Conservation (phyloP, 352 stramenopile genomes). For the Pythium aquatile region DNA sequence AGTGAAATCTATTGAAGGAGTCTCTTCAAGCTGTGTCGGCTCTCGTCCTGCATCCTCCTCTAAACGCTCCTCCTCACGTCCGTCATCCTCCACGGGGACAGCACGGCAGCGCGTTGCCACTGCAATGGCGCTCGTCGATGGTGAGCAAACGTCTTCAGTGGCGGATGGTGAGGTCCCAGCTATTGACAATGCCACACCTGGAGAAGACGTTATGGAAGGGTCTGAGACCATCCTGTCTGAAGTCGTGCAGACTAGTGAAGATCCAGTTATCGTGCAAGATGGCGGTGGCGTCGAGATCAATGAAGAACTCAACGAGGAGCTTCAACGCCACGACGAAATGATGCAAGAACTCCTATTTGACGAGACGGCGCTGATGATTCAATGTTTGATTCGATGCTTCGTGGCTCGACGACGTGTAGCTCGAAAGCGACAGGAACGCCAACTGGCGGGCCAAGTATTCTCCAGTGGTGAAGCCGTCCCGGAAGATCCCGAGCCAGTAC, state of each 20-base stretch:
- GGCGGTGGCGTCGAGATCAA: background rate
- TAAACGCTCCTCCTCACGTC: background rate
- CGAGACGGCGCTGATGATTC: constrained; percentile 33
- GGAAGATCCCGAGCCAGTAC: background rate
- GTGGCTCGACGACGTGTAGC: constrained; percentile 31
- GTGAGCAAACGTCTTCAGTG: background rate
- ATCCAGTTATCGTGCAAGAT: background rate
- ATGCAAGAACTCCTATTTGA: constrained; percentile 17
- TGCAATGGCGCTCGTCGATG: background rate
- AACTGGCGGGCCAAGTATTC: background rate
- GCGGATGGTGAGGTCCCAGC: background rate
- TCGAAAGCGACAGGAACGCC: constrained; percentile 24
- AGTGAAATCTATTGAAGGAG: constrained; percentile 20
- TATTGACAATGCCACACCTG: background rate
- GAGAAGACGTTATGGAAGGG: too few species aligned
- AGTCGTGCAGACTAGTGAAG: background rate
- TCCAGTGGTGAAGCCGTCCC: background rate
- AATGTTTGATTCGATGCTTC: constrained; percentile 41
- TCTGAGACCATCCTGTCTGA: background rate
- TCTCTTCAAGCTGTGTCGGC: background rate
- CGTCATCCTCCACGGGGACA: background rate
- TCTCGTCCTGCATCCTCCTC: constrained; percentile 20
- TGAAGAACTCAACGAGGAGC: constrained; percentile 10
- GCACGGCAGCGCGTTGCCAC: constrained; percentile 8
- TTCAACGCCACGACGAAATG: constrained; percentile 9